A percentile compares a stretch with the other conserved stretches of the same genome.
Evolutionary conservation across 2,329 filamentous ascomycete species (phyloP).

Genomic region (Fusarium caatingaense): DNA sequence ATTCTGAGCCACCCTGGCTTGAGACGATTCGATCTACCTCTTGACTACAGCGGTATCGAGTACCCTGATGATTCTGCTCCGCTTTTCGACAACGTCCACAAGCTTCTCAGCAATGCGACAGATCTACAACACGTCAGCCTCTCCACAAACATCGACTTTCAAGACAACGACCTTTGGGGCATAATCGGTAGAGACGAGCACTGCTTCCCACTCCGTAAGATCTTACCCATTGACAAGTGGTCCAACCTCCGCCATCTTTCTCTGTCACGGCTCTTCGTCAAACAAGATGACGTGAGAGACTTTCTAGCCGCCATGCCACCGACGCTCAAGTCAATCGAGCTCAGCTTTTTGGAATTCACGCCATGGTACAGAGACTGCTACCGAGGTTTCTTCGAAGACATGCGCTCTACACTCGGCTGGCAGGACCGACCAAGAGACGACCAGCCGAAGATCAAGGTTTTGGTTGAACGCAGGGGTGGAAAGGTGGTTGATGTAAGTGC

Average conservation of each 20-base stretch:
- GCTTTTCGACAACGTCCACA: background rate
- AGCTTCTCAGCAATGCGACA: conserved; percentile 12
- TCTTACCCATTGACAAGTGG: conserved; percentile 50
- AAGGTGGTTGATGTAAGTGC: background rate
- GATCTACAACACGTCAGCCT: conserved; percentile 44
- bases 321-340: conserved; percentile 48
- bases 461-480: background rate
- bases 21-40: conserved; percentile 12
- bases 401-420: conserved; percentile 16
- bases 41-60: background rate
- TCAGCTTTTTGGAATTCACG: conserved; percentile 49
- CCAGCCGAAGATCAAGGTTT: conserved; percentile 5
- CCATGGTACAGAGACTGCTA: conserved; percentile 2
- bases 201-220: conserved; percentile 37
- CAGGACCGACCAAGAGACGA: background rate
- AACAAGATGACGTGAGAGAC: background rate
- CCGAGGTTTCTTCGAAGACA: conserved; percentile 1
- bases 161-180: background rate
- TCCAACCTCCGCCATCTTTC: conserved; percentile 26
- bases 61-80: background rate
- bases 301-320: conserved; percentile 33
- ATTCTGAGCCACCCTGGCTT: conserved; percentile 7
- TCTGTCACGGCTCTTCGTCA: background rate
- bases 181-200: background rate
- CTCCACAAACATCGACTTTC: background rate